Percentiles rank a stretch among this genome's conserved stretches.
Conservation (phyloP, 495 filamentous ascomycete species). For the Lophiostoma macrostomum region DNA sequence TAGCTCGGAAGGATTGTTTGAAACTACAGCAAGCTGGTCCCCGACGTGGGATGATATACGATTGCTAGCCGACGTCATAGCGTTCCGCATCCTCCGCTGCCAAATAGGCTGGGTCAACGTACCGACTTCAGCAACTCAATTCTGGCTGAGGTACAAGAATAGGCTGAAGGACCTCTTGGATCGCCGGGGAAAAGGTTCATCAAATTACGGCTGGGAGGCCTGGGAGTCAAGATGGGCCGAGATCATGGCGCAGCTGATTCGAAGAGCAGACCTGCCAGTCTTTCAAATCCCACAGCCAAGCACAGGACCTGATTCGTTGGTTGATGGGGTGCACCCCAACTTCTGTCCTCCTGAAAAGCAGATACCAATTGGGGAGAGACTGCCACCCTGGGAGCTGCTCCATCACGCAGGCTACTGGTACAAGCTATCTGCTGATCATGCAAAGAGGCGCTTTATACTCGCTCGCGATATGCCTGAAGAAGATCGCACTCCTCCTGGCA, state of each 20-base stretch:
- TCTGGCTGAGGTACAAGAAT: slow-evolving; percentile 70
- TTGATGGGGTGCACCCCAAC: slow-evolving; percentile 32
- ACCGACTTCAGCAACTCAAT: slow-evolving; percentile 68
- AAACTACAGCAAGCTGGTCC: slow-evolving; percentile 78
- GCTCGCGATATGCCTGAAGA: slow-evolving; percentile 71
- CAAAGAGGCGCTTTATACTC: slow-evolving; percentile 55
- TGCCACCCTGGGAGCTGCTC: slow-evolving; percentile 73
- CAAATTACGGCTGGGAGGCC: slow-evolving; percentile 81
- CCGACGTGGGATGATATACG: slow-evolving; percentile 83
- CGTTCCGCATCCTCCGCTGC: slow-evolving; percentile 75
- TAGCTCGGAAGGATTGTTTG: slow-evolving; percentile 69
- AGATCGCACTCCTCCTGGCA: slow-evolving; percentile 64
- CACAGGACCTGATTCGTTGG: slow-evolving; percentile 7
- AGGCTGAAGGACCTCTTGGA: slow-evolving; percentile 72
- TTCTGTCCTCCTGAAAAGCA: slow-evolving; percentile 68
- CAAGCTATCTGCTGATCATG: slow-evolving; percentile 63
- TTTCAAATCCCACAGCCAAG: slow-evolving; percentile 35
- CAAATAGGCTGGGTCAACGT: slow-evolving; percentile 72
- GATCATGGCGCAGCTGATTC: slow-evolving; percentile 77
- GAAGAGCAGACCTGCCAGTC: slow-evolving; percentile 52
- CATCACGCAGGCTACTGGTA: slow-evolving; percentile 91
- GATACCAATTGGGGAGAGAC: slow-evolving; percentile 57
- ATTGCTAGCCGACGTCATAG: slow-evolving; percentile 72
- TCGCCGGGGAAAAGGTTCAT: slow-evolving; percentile 74
- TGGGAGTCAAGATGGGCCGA: slow-evolving; percentile 83